Evolutionary conservation across 345 rosid species (phyloP), one percentile per base, ranked within the genome.

Genomic region (Ceriops decandra): DNA sequence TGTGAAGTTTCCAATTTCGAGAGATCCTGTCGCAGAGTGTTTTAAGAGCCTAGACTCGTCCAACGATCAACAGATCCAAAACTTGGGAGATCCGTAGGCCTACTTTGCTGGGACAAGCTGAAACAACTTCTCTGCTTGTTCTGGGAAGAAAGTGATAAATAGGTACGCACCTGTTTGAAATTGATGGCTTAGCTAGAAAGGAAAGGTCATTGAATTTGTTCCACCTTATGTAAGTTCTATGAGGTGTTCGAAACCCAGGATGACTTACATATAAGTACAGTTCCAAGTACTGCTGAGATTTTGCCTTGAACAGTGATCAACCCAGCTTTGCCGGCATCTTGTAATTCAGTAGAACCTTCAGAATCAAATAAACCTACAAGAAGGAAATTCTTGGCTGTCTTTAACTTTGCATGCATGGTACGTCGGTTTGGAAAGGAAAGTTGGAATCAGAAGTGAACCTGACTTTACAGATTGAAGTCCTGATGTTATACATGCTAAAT

Each of bases 321-420:
- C 70, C 97, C 98, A 38, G 96, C 97, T 86, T 93, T 93, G 60
- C 98, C 97, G 35, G 97, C 97, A 67, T 88, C 67, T 82, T 86
- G 89, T 72, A 93, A 72, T 82, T 90, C 92, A 0, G 85, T 79
- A 20, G 85, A 57, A 56, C 96, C 96, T 22, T 88, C 82, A 0
- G 95, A 76, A 31, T 93, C 96, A 64, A 89, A 93, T 42, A 78
- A 91, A 58, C 95, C 98, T 93, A 80, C 67, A 73, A 49, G 53
- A 35, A 52, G 57, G 19, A 65, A 63, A 51, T 49, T 56, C 7
- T 33, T 62, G 52, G 27, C 52, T 57, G 38, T 24, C 33, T 2
- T 20, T 63, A 58, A 28, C 16, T 51, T 24, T 63, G n/a, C 64
- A n/a, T 7, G 16, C 32, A 27, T 19, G 1, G 2, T 4, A 38